Evolutionary conservation across 1,139 yeast species (phyloP).

Genomic region (Geotrichum siamense): DNA sequence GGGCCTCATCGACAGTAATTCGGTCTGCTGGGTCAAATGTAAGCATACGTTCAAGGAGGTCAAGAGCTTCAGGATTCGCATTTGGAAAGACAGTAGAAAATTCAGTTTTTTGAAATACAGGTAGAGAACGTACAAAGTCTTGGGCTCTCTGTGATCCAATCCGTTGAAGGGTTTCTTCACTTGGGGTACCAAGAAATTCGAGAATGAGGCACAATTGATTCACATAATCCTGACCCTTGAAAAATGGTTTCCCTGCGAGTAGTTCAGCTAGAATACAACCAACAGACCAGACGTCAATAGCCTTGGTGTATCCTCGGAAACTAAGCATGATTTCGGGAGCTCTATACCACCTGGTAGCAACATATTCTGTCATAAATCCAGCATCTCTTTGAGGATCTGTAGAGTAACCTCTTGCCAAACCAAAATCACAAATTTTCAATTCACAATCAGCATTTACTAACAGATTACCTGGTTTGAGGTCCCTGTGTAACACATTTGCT

Average conservation of each 20-base stretch:
- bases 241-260: conserved; percentile 84
- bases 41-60: conserved; percentile 71
- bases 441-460: conserved; percentile 95
- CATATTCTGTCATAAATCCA: conserved; percentile 91
- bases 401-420: conserved; percentile 91
- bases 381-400: conserved; percentile 79
- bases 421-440: conserved; percentile 92
- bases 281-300: conserved; percentile 95
- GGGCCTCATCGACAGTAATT: conserved; percentile 82
- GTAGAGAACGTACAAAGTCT: conserved; percentile 81
- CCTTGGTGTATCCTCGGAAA: conserved; percentile 87
- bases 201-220: conserved; percentile 89
- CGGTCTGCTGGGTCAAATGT: conserved; percentile 82
- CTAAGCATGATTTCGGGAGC: conserved; percentile 97
- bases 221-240: conserved; percentile 91
- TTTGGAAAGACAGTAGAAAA: conserved; percentile 65
- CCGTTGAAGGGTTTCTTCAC: conserved; percentile 69
- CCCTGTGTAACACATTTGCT: conserved; percentile 92
- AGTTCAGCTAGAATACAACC: conserved; percentile 95
- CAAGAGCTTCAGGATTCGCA: conserved; percentile 83
- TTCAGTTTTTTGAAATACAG: conserved; percentile 77
- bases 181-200: conserved; percentile 83
- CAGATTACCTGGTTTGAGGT: conserved; percentile 87
- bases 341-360: conserved; percentile 96
- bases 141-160: conserved; percentile 90